Evolutionary conservation across 2,329 filamentous ascomycete species (phyloP).

Genomic region (Ceratocystis lukuohia): DNA sequence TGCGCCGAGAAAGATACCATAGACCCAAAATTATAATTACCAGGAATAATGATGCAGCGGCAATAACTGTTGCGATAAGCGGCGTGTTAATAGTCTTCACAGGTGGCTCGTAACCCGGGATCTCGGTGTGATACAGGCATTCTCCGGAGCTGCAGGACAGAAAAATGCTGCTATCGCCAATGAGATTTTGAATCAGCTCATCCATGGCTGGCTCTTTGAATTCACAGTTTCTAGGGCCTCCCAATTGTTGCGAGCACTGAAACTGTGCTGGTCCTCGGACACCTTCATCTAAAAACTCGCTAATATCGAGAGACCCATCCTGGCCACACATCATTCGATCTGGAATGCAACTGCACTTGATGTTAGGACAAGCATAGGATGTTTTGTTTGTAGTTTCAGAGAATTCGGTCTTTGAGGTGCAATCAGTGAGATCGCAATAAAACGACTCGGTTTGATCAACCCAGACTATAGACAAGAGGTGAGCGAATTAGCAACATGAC

Average conservation of each 20-base stretch:
- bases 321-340: conserved; percentile 91
- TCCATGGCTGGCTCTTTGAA: conserved; percentile 93
- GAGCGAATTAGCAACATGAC: background rate
- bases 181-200: conserved; percentile 71
- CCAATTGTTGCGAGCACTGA: conserved; percentile 53
- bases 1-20: conserved; percentile 78
- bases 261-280: conserved; percentile 86
- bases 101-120: conserved; percentile 78
- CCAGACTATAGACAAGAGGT: conserved; percentile 53
- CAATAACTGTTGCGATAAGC: conserved; percentile 86
- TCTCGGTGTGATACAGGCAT: conserved; percentile 82
- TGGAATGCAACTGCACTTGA: conserved; percentile 76
- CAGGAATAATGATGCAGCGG: conserved; percentile 70
- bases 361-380: conserved; percentile 68
- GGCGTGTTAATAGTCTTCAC: conserved; percentile 95
- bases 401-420: conserved; percentile 57
- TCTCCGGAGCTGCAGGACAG: conserved; percentile 75
- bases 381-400: conserved; percentile 64
- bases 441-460: conserved; percentile 89
- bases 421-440: conserved; percentile 80
- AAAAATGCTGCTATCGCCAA: conserved; percentile 81
- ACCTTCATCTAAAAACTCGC: conserved; percentile 67
- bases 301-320: conserved; percentile 79
- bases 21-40: conserved; percentile 71
- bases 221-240: conserved; percentile 51